phyloP scores from a whole-genome alignment of 2,329 filamentous ascomycete species.

The Penicillium vulpinum region DNA sequence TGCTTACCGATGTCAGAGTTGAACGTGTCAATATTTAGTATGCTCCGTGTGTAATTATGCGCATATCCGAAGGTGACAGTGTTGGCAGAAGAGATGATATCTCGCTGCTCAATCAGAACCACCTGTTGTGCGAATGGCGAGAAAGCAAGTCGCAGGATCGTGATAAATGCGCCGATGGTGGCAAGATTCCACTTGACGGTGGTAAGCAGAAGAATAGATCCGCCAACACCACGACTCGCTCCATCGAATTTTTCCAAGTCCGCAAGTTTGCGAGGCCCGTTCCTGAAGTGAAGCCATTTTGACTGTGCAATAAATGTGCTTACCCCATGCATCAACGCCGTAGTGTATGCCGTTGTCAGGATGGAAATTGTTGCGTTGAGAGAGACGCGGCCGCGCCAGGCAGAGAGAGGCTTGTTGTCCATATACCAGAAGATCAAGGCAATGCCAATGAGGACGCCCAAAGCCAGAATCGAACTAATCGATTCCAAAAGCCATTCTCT shows the following conservation, averaged over 20 bases:
- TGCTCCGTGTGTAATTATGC: conserved; percentile 7
- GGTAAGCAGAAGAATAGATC: conserved; percentile 11
- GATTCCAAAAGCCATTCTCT: conserved; percentile 16
- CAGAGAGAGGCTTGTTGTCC: conserved; percentile 15
- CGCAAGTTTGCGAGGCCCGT: conserved; percentile 8
- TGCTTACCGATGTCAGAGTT: conserved; percentile 11
- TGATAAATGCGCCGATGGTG: conserved; percentile 17
- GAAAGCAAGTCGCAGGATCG: conserved; percentile 15
- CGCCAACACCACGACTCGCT: conserved; percentile 17
- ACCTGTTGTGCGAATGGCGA: conserved; percentile 18
- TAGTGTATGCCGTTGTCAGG: conserved; percentile 12
- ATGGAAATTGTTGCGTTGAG: conserved; percentile 18
- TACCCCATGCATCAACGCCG: conserved; percentile 14
- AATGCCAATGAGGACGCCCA: conserved; percentile 11
- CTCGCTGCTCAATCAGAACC: conserved; percentile 11
- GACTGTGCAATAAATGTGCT: conserved; percentile 16
- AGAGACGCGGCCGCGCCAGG: conserved; percentile 11
- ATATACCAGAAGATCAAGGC: conserved; percentile 13
- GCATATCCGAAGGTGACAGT: conserved; percentile 11
- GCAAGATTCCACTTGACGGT: conserved; percentile 14
- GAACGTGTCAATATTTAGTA: neutral
- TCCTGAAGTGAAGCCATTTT: conserved; percentile 19
- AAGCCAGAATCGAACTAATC: conserved; percentile 10
- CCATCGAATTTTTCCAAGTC: conserved; percentile 17
- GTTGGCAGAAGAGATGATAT: conserved; percentile 1